phyloP scores from a whole-genome alignment of 1,139 yeast species.

The Scheffersomyces parashehatae region DNA sequence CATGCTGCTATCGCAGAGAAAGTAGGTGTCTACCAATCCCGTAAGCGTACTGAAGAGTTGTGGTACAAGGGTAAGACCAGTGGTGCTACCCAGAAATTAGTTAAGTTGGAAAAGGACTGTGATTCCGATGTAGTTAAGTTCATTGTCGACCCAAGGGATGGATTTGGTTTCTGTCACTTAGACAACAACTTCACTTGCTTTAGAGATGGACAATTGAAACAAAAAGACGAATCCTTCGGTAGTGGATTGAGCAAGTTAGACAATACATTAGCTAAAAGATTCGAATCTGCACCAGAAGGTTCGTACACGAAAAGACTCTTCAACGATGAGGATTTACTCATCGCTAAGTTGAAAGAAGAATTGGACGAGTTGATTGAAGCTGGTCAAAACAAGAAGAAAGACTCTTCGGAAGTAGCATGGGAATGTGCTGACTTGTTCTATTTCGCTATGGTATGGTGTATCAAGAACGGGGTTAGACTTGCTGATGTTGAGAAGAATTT shows the following conservation, averaged over 20 bases:
- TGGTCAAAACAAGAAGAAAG: slow-evolving; percentile 42
- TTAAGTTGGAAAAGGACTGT: slow-evolving; percentile 75
- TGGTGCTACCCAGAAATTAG: slow-evolving; percentile 84
- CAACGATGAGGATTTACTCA: slow-evolving; percentile 68
- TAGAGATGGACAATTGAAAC: slow-evolving; percentile 38
- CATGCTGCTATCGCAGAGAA: slow-evolving; percentile 76
- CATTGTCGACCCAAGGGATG: slow-evolving; percentile 72
- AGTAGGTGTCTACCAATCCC: slow-evolving; percentile 92
- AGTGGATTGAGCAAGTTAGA: slow-evolving; percentile 68
- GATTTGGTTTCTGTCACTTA: slow-evolving; percentile 91
- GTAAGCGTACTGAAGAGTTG: slow-evolving; percentile 75
- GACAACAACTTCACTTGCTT: slow-evolving; percentile 76
- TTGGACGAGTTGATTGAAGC: slow-evolving; percentile 96
- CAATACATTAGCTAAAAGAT: slow-evolving; percentile 55
- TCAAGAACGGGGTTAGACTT: slow-evolving; percentile 76
- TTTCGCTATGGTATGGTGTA: slow-evolving; percentile 86
- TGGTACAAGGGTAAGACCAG: slow-evolving; percentile 97
- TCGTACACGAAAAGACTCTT: slow-evolving; percentile 90
- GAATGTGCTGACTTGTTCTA: slow-evolving; percentile 95
- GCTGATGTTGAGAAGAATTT: slow-evolving; percentile 81
- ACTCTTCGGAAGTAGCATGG: slow-evolving; percentile 76
- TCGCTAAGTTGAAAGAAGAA: slow-evolving; percentile 91
- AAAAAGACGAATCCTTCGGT: slow-evolving; percentile 46
- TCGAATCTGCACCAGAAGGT: slow-evolving; percentile 75
- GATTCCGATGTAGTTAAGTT: slow-evolving; percentile 90